Base-by-base conservation (phyloP, 441 rosid genomes). In the Manihot esculenta region DNA sequence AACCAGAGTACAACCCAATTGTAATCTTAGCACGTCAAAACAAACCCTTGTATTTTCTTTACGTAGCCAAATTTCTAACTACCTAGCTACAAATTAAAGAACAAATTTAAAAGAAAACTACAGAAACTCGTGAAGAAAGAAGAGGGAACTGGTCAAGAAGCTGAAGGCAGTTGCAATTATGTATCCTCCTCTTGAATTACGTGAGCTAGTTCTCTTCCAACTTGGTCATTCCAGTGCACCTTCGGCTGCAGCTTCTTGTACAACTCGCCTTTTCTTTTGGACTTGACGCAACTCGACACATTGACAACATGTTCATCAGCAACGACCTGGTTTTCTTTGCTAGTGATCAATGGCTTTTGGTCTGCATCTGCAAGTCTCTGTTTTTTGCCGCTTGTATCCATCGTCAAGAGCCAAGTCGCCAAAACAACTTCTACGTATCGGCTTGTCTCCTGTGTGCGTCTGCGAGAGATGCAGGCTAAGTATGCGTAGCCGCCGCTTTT, bases 211-310 rank as follows among this genome's bases (percentile, higher is more conserved):
- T 64, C 54, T 47, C 24, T 64, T 15, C 68, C 68, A 21, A 23
- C 41, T 64, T 64, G 21, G 20, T 64, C 55, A 26, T 14, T 15
- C 68, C 42, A 64, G 9, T 2, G 55, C 41, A 64, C 55, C 38
- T 64, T 64, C 6, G 4, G 54, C 68, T 47, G 54, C 55, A 24
- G 35, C 10, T 45, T 45, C 38, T 64, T 64, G 54, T 7, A 35
- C 68, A 64, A 8, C 8, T 23, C 38, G 13, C 68, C 53, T 64
- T 64, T 64, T 47, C 68, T 64, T 64, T 47, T 64, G 5, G 38
- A 7, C 20, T 3, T 24, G 35, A 64, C 18, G 55, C 55, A 64
- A 45, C 54, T 47, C 0, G 53, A 3, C 5, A 24, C 53, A 23
- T 20, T 47, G 7, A 14, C 35, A 44, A 23, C 53, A 12, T 45